phyloP scores from a whole-genome alignment of 441 rosid genomes.

The Corymbia calophylla region DNA sequence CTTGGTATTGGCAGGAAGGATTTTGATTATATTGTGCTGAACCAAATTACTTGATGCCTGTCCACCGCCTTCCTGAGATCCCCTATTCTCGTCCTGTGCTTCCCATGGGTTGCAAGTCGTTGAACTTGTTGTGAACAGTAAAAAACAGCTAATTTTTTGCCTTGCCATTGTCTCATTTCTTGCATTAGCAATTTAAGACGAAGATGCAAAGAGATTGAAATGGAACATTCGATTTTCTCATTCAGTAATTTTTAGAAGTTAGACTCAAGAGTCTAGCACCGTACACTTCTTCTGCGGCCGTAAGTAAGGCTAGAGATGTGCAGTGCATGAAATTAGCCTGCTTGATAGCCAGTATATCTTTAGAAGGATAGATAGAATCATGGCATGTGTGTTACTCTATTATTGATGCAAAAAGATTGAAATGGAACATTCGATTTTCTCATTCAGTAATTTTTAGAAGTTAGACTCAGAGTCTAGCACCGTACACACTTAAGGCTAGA shows the following conservation, averaged over 20 bases:
- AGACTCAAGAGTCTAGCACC: not conserved
- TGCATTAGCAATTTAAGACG: not conserved
- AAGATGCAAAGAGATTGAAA: not conserved
- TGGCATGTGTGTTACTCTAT: too few species aligned
- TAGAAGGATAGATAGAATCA: too few species aligned
- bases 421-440: too few species aligned
- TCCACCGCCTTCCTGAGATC: not conserved
- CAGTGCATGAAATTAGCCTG: not conserved
- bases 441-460: too few species aligned
- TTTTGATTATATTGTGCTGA: conserved; percentile 1
- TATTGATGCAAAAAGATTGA: too few species aligned
- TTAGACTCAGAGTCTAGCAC: too few species aligned
- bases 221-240: not conserved
- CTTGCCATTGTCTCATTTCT: not conserved
- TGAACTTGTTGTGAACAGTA: not conserved
- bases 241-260: too few species aligned
- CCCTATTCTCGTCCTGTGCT: not conserved
- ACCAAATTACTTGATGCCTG: conserved; percentile 3
- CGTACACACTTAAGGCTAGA: too few species aligned
- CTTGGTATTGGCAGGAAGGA: not conserved
- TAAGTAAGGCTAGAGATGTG: not conserved
- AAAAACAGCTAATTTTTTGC: not conserved
- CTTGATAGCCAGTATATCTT: not conserved
- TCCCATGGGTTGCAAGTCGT: not conserved
- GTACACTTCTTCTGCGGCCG: not conserved